Conservation (phyloP, 108 stramenopile genomes). For the Skeletonema marinoi region DNA sequence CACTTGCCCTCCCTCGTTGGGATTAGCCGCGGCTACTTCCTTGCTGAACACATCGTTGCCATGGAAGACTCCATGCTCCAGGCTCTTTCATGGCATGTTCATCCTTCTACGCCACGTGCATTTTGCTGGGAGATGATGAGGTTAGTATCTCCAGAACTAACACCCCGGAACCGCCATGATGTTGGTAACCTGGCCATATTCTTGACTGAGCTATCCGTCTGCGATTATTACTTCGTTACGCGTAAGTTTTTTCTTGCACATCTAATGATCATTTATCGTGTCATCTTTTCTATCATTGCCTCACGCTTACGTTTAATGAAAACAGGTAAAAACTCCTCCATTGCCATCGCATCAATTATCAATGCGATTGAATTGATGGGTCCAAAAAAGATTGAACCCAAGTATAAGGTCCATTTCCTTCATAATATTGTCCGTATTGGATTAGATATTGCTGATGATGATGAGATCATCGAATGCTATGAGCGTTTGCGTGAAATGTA, state of each 20-base stretch:
- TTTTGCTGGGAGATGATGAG: slow-evolving; percentile 59
- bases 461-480: slow-evolving; percentile 56
- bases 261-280: too few relatives aligned
- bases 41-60: slow-evolving; percentile 59
- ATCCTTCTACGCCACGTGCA: slow-evolving; percentile 68
- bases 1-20: slow-evolving; percentile 63
- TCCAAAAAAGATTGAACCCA: slow-evolving; percentile 20
- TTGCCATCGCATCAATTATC: slow-evolving; percentile 67
- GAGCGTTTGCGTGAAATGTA: slow-evolving; percentile 56
- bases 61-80: slow-evolving; percentile 71
- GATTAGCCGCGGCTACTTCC: slow-evolving; percentile 74
- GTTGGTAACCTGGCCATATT: slow-evolving; percentile 66
- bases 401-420: slow-evolving; percentile 26
- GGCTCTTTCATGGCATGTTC: slow-evolving; percentile 65
- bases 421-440: slow-evolving; percentile 12
- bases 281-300: too few relatives aligned
- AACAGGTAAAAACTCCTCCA: slow-evolving; percentile 3
- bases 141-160: slow-evolving; percentile 38
- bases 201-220: slow-evolving; percentile 71
- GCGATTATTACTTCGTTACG: slow-evolving; percentile 72
- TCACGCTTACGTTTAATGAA: too few relatives aligned
- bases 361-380: slow-evolving; percentile 61
- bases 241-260: slow-evolving; percentile 21
- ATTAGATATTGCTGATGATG: slow-evolving; percentile 25
- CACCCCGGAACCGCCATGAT: slow-evolving; percentile 35